These are phyloP conservation scores for Colletotrichum higginsianum DNA, from an alignment of 2,329 filamentous ascomycete species.

Conservation along the genomic window DNA sequence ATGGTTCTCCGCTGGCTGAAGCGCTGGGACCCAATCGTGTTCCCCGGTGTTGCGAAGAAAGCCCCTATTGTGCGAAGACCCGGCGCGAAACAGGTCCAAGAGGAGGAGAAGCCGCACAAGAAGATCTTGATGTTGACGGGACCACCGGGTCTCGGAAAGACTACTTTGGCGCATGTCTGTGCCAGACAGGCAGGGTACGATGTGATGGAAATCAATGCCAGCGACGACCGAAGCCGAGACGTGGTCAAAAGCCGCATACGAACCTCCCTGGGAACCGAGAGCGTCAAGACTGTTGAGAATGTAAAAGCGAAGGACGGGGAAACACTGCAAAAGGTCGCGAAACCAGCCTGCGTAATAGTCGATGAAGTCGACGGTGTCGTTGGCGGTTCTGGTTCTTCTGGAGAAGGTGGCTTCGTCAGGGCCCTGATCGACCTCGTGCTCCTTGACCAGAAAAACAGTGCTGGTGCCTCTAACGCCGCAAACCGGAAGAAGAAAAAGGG, in stretches of 20 bases:
- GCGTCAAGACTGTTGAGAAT: slow-evolving; percentile 83
- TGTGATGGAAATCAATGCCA: slow-evolving; percentile 97
- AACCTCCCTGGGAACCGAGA: slow-evolving; percentile 94
- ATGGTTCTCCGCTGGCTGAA: slow-evolving; percentile 94
- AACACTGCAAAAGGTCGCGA: slow-evolving; percentile 77
- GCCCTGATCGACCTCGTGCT: slow-evolving; percentile 92
- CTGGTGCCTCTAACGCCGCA: slow-evolving; percentile 48
- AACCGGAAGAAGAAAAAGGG: slow-evolving; percentile 77
- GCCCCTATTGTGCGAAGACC: slow-evolving; percentile 60
- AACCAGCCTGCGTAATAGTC: slow-evolving; percentile 92
- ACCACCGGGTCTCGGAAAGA: slow-evolving; percentile 94
- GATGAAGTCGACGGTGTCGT: slow-evolving; percentile 98
- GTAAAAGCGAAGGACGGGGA: slow-evolving; percentile 66
- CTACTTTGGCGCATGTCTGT: slow-evolving; percentile 95
- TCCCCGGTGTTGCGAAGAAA: slow-evolving; percentile 81
- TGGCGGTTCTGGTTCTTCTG: slow-evolving; percentile 80
- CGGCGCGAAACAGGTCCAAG: slow-evolving; percentile 58
- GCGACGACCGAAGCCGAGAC: slow-evolving; percentile 90
- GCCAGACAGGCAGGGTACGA: slow-evolving; percentile 96
- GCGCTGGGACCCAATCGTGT: slow-evolving; percentile 92
- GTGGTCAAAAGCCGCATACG: slow-evolving; percentile 93
- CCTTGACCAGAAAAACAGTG: slow-evolving; percentile 84
- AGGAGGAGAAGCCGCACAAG: slow-evolving; percentile 81
- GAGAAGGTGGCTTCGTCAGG: slow-evolving; percentile 95
- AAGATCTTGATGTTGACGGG: slow-evolving; percentile 94